Percentiles rank a stretch among this genome's conserved stretches.
Conservation (phyloP, 2,329 filamentous ascomycete genomes). For the Alternaria panax region DNA sequence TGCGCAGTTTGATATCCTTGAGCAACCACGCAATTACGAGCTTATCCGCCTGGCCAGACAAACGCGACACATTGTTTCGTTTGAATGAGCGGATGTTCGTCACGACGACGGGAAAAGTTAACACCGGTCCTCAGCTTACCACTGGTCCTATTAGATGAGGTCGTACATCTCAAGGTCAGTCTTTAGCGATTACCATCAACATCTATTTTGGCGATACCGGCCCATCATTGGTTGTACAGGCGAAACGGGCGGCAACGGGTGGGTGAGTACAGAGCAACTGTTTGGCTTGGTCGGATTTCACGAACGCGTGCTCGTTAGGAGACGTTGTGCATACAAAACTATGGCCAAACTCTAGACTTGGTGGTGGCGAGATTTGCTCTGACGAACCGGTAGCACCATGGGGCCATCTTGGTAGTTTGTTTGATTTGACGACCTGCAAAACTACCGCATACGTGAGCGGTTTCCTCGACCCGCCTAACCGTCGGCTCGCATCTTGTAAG, state of each 20-base stretch:
- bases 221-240: slow-evolving; percentile 3
- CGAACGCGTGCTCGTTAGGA: slow-evolving; percentile 27
- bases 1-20: slow-evolving; percentile 25
- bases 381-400: background rate
- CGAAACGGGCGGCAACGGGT: slow-evolving; percentile 14
- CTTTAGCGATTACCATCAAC: background rate
- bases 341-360: slow-evolving; percentile 2
- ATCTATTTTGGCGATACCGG: background rate
- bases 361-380: slow-evolving; percentile 7
- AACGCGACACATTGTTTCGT: background rate
- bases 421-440: slow-evolving; percentile 9
- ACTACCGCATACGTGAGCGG: background rate
- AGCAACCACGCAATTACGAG: slow-evolving; percentile 18
- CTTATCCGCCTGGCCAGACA: slow-evolving; percentile 8
- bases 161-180: background rate
- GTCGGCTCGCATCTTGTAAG: background rate
- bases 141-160: background rate
- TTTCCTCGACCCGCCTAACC: slow-evolving; percentile 6
- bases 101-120: background rate
- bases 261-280: slow-evolving; percentile 14
- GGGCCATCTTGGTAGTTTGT: slow-evolving; percentile 2
- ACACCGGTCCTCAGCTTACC: background rate
- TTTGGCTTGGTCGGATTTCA: slow-evolving; percentile 14
- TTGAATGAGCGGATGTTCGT: background rate
- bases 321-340: slow-evolving; percentile 6